A percentile compares a stretch with the other conserved stretches of the same genome.
Evolutionary conservation across 2,329 filamentous ascomycete species (phyloP).

Genomic region (Penicillium sp.): DNA sequence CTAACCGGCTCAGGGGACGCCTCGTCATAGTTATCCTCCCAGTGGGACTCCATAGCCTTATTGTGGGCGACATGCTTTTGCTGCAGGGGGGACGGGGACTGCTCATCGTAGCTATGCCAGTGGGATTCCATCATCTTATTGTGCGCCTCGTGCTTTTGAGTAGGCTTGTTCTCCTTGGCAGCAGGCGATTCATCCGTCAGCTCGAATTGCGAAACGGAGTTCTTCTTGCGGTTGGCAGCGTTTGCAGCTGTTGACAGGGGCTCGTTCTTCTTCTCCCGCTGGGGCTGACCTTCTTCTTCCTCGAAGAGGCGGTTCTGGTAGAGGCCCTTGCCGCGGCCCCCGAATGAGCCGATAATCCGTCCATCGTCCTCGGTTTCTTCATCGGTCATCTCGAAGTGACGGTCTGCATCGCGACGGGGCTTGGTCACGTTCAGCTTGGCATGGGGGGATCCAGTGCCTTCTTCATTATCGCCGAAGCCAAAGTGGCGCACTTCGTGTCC

Average conservation of each 20-base stretch:
- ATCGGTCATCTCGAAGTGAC: conserved; percentile 77
- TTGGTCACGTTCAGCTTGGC: conserved; percentile 53
- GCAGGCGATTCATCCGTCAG: conserved; percentile 52
- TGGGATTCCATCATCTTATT: conserved; percentile 59
- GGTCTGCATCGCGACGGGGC: conserved; percentile 67
- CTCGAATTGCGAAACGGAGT: conserved; percentile 68
- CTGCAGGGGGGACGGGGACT: conserved; percentile 7
- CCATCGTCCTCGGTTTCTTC: conserved; percentile 48
- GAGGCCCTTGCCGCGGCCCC: conserved; percentile 61
- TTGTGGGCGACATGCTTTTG: neutral
- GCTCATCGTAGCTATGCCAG: conserved; percentile 39
- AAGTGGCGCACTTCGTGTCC: conserved; percentile 65
- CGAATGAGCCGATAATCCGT: conserved; percentile 41
- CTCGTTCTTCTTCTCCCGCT: conserved; percentile 27
- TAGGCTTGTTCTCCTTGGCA: conserved; percentile 34
- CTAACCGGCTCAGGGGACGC: conserved; percentile 21
- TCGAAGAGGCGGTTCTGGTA: conserved; percentile 70
- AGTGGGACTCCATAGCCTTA: conserved; percentile 61
- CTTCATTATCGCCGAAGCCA: conserved; percentile 63
- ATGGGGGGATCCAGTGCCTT: conserved; percentile 24
- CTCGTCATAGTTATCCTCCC: conserved; percentile 37
- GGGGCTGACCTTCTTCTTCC: conserved; percentile 54
- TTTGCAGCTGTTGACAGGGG: conserved; percentile 63
- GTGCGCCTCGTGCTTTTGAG: conserved; percentile 47
- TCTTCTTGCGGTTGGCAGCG: conserved; percentile 62